Evolutionary conservation across 352 stramenopile genomes (phyloP).

Genomic region (Phytophthora fragariaefolia): DNA sequence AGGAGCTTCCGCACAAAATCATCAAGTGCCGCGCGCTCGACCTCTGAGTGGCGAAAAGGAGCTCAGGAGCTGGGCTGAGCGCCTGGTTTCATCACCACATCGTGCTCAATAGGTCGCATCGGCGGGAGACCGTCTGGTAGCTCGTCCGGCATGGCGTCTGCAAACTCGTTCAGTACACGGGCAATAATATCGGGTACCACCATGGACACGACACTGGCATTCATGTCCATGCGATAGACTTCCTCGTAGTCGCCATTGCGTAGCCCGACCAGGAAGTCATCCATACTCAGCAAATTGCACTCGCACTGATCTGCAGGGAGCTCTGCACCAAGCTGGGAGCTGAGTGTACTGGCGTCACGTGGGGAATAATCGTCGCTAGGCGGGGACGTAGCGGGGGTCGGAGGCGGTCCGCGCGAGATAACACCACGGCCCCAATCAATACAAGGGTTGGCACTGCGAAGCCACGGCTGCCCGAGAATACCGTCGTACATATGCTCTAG

Average conservation of each 20-base stretch:
- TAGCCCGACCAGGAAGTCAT: background rate
- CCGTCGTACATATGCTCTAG: constrained; percentile 5
- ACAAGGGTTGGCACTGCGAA: background rate
- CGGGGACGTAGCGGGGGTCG: too few relatives aligned
- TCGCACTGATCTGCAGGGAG: background rate
- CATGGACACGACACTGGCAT: too few relatives aligned
- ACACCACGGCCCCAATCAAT: background rate
- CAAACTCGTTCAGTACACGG: background rate
- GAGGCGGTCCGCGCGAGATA: too few relatives aligned
- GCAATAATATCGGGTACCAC: too few relatives aligned
- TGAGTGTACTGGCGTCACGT: background rate
- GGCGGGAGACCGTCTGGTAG: constrained; percentile 3
- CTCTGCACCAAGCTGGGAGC: background rate
- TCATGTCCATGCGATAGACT: background rate
- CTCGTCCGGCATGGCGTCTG: constrained; percentile 4
- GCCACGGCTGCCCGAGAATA: constrained; percentile 11
- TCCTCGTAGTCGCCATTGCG: background rate
- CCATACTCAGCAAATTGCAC: background rate
- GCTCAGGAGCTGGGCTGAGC: background rate
- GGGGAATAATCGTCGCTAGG: background rate
- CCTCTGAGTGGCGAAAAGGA: background rate
- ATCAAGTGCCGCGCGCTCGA: background rate
- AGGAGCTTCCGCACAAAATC: constrained; percentile 11
- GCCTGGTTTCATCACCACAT: constrained; percentile 1
- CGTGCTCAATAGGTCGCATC: background rate